Evolutionary conservation across 2,329 filamentous ascomycete species (phyloP).

Genomic region (Fusarium burgessii): DNA sequence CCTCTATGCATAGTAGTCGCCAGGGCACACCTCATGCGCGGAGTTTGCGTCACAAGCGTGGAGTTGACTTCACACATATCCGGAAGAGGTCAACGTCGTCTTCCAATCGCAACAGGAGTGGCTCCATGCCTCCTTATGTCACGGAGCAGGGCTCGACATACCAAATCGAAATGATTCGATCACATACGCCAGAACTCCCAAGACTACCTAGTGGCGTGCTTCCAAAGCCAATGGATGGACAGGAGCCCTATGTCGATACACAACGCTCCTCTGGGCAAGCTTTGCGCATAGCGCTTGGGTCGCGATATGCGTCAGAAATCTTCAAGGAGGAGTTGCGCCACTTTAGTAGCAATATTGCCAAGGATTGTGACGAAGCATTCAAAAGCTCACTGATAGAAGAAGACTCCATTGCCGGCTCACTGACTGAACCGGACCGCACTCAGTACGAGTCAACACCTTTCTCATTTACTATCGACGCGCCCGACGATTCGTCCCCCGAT

Average conservation of each 20-base stretch:
- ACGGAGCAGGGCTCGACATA: conserved; percentile 36
- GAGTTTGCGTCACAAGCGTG: conserved; percentile 62
- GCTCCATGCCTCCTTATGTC: conserved; percentile 34
- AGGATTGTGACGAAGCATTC: conserved; percentile 93
- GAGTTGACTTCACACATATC: conserved; percentile 66
- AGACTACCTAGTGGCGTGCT: conserved; percentile 42
- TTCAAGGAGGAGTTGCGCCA: conserved; percentile 82
- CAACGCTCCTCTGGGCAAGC: conserved; percentile 23
- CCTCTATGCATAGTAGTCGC: conserved; percentile 62
- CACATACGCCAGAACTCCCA: conserved; percentile 48
- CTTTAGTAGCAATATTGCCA: conserved; percentile 86
- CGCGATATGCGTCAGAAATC: conserved; percentile 50
- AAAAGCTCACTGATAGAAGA: conserved; percentile 70
- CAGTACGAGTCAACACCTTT: conserved; percentile 56
- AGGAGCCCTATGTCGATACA: conserved; percentile 3
- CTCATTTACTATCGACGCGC: conserved; percentile 55
- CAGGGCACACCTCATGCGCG: conserved; percentile 58
- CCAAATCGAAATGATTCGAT: conserved; percentile 41
- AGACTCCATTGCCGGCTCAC: conserved; percentile 52
- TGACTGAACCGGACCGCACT: conserved; percentile 49
- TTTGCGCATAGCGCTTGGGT: conserved; percentile 25
- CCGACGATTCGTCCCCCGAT: conserved; percentile 41
- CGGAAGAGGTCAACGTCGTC: conserved; percentile 56
- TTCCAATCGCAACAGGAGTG: conserved; percentile 38
- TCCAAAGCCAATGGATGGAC: conserved; percentile 42